Evolutionary conservation across 2,329 filamentous ascomycete species (phyloP).

Genomic region (Trichothecium sympodiale): DNA sequence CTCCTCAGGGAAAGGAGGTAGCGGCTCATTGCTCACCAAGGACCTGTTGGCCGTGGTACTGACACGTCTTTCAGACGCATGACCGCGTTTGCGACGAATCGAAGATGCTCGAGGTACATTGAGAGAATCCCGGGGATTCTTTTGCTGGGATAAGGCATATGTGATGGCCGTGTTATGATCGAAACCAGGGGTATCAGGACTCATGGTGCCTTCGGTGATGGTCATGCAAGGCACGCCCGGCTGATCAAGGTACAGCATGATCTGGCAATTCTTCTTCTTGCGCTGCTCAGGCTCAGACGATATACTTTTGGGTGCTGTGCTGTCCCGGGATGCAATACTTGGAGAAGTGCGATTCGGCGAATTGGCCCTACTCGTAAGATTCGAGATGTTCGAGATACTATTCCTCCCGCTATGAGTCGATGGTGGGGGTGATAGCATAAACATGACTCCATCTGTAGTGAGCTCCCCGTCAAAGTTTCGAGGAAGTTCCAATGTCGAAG

Average conservation of each 20-base stretch:
- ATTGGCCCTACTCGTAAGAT: no score
- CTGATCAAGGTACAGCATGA: constrained; percentile 20
- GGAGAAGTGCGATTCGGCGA: no score
- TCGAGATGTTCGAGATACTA: constrained; percentile 5
- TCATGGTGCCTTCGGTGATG: constrained; percentile 1
- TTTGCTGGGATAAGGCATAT: not conserved
- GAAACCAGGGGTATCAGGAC: not conserved
- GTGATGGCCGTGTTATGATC: not conserved
- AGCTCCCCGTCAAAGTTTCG: constrained; percentile 1
- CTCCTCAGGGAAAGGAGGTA: not conserved
- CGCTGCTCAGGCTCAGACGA: no score
- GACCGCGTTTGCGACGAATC: no score
- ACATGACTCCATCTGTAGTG: constrained; percentile 2
- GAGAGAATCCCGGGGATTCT: no score
- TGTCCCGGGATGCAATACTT: no score
- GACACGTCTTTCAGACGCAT: no score
- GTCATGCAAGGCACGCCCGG: constrained; percentile 7
- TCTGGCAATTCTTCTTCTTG: constrained; percentile 12
- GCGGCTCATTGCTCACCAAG: no score
- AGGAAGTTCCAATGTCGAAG: constrained; percentile 1
- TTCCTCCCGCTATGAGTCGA: constrained; percentile 2
- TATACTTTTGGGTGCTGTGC: no score
- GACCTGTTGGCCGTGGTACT: no score
- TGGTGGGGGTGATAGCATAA: constrained; percentile 3
- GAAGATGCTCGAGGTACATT: no score